phyloP scores from a whole-genome alignment of 2,329 filamentous ascomycete genomes.

The Coleophoma cylindrospora region DNA sequence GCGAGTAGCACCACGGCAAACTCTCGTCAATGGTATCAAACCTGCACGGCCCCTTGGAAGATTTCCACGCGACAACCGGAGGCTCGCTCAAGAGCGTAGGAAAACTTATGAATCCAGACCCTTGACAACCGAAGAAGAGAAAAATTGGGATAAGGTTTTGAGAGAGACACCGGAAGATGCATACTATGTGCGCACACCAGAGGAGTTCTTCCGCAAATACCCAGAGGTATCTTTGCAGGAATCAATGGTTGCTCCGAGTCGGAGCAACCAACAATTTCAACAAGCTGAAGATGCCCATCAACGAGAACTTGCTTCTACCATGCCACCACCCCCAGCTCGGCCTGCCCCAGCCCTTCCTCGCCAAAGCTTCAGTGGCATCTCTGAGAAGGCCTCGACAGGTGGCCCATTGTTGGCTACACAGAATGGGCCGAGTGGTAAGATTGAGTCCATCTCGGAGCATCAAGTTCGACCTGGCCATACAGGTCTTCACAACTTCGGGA shows the following conservation, averaged over 20 bases:
- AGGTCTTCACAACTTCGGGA: conserved; percentile 74
- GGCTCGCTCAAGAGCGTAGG: conserved; percentile 22
- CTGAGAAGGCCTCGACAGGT: conserved; percentile 40
- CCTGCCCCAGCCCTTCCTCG: conserved; percentile 50
- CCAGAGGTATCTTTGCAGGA: conserved; percentile 45
- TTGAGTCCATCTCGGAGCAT: conserved; percentile 30
- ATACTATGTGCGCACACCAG: conserved; percentile 63
- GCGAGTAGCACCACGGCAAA: background rate
- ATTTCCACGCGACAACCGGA: conserved; percentile 31
- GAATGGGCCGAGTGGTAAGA: conserved; percentile 10
- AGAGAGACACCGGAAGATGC: conserved; percentile 54
- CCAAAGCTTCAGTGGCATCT: conserved; percentile 76
- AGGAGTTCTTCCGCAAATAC: conserved; percentile 80
- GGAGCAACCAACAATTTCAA: conserved; percentile 1
- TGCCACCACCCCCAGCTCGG: conserved; percentile 28
- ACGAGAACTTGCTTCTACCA: conserved; percentile 21
- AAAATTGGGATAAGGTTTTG: conserved; percentile 73
- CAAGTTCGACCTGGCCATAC: conserved; percentile 52
- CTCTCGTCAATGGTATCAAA: too few relatives aligned
- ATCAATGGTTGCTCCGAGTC: conserved; percentile 45
- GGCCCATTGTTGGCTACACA: conserved; percentile 1
- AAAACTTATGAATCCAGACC: conserved; percentile 53
- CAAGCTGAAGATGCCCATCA: conserved; percentile 13
- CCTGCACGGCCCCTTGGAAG: conserved; percentile 43
- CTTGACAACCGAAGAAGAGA: conserved; percentile 75